Evolutionary conservation across 2,329 filamentous ascomycete genomes (phyloP), one percentile per base, ranked within the genome.

Genomic region (Fusarium sublunatum): DNA sequence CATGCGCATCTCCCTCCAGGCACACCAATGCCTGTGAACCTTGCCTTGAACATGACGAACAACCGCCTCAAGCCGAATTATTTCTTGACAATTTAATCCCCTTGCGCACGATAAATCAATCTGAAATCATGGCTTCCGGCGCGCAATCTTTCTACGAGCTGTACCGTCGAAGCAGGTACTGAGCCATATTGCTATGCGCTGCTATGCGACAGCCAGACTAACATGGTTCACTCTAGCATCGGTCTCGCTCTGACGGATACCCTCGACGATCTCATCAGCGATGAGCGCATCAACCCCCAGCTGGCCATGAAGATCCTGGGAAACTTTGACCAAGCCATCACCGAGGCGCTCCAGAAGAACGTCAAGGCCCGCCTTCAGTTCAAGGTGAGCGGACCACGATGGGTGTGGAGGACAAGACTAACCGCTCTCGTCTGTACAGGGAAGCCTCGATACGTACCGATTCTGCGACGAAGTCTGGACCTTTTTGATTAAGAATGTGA

Each of bases 391-490:
- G 32, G 12, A 43, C 32, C 36, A 42, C 41, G 19, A 34, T 38
- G 28, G 22, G 12, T 9, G 13, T 36, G 3, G 29, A 32, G 38
- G 22, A 3, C 28, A 31, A 29, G 10, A 32, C 44, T 65, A 31
- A 65, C 26, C 29, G 32, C n/a, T 22, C 11, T 42, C 24, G 13
- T 31, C n/a, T 24, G 7, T 10, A 25, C 19, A 97, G 94, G 95
- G 95, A 43, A 95, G 96, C 74, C 88, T 99, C 64, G 93, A 98
- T 76, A 98, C 95, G 13, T 99, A 99, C 82, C 91, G 95, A 70
- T 99, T 99, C 85, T 99, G 95, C 82, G 95, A 99, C 79, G 95
- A 99, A 81, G 95, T 99, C 57, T 99, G 95, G 95, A 99, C 95
- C 2, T 99, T 99, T 77, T 86, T 99, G 56, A 96, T 99, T 79